Evolutionary conservation across 1,139 yeast genomes (phyloP).

Genomic region (Casaregolazyma suthepensis): DNA sequence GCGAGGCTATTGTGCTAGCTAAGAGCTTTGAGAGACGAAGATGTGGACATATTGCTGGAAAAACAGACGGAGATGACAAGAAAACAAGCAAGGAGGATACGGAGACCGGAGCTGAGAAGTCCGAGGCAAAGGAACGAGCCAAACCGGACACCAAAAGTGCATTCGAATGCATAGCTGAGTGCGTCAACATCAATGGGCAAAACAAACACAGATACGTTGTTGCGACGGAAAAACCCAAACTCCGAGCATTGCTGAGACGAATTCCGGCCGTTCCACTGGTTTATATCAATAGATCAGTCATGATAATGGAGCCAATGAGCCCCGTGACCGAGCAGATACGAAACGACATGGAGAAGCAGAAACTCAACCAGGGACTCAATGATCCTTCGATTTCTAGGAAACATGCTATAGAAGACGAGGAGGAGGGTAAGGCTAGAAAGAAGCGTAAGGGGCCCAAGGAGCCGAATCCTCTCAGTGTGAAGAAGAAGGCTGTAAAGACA

Average conservation of each 20-base stretch:
- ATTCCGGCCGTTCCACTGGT: constrained; percentile 88
- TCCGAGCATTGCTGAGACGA: constrained; percentile 60
- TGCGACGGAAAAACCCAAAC: constrained; percentile 69
- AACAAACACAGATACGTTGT: constrained; percentile 89
- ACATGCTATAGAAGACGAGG: constrained; percentile 27
- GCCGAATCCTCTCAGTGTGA: constrained; percentile 79
- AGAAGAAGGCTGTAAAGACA: constrained; percentile 36
- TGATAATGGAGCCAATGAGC: constrained; percentile 93
- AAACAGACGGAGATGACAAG: constrained; percentile 6
- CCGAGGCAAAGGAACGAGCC: constrained; percentile 9
- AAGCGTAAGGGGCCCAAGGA: constrained; percentile 67
- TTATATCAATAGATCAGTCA: constrained; percentile 82
- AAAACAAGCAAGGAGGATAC: constrained; percentile 10
- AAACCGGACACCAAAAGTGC: constrained; percentile 43
- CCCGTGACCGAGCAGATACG: constrained; percentile 58
- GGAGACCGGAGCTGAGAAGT: not conserved
- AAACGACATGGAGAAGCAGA: constrained; percentile 50
- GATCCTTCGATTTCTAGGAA: constrained; percentile 41
- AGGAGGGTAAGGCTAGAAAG: constrained; percentile 30
- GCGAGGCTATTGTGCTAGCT: constrained; percentile 70
- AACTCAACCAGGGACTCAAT: constrained; percentile 73
- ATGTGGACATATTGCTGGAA: constrained; percentile 39
- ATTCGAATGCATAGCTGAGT: constrained; percentile 66
- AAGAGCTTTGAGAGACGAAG: constrained; percentile 77
- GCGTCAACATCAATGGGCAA: constrained; percentile 62